phyloP scores from a whole-genome alignment of 257 asterid species.

The Knoxia roxburghii region DNA sequence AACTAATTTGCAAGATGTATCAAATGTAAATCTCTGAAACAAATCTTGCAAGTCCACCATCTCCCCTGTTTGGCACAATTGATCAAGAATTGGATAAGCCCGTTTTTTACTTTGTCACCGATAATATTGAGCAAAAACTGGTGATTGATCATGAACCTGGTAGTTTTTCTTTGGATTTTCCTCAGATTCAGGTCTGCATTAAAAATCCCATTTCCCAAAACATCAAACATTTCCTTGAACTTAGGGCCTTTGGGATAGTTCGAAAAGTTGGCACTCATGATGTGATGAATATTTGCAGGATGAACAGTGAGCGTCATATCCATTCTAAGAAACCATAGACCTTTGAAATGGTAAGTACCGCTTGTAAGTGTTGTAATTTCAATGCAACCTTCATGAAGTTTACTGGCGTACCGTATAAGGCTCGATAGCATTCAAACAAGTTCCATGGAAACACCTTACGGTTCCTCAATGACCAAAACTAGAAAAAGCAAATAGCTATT shows the following conservation, averaged over 20 bases:
- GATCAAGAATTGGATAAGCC: conserved; percentile 51
- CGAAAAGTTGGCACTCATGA: conserved; percentile 41
- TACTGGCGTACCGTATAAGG: conserved; percentile 25
- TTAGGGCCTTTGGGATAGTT: conserved; percentile 53
- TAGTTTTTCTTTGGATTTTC: conserved; percentile 41
- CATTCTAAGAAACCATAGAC: conserved; percentile 48
- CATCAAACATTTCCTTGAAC: conserved; percentile 49
- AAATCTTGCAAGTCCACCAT: conserved; percentile 51
- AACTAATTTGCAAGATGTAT: conserved; percentile 43
- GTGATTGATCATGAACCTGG: conserved; percentile 37
- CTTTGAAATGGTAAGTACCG: conserved; percentile 40
- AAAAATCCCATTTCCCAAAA: conserved; percentile 61
- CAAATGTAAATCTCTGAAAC: conserved; percentile 59
- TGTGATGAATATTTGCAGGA: conserved; percentile 56
- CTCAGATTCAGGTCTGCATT: conserved; percentile 44
- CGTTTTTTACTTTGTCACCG: conserved; percentile 31
- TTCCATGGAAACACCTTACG: conserved; percentile 27
- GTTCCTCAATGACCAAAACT: conserved; percentile 34
- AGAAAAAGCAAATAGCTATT: conserved; percentile 32
- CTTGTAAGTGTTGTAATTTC: conserved; percentile 19
- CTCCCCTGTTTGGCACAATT: conserved; percentile 8
- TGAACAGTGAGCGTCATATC: conserved; percentile 42
- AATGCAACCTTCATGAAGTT: conserved; percentile 38
- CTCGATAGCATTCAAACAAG: conserved; percentile 54
- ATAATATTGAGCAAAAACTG: conserved; percentile 29